Evolutionary conservation across 1,284 basidiomycete species (phyloP), one percentile per base, ranked within the genome.

Genomic region (Moniliophthora roreri): DNA sequence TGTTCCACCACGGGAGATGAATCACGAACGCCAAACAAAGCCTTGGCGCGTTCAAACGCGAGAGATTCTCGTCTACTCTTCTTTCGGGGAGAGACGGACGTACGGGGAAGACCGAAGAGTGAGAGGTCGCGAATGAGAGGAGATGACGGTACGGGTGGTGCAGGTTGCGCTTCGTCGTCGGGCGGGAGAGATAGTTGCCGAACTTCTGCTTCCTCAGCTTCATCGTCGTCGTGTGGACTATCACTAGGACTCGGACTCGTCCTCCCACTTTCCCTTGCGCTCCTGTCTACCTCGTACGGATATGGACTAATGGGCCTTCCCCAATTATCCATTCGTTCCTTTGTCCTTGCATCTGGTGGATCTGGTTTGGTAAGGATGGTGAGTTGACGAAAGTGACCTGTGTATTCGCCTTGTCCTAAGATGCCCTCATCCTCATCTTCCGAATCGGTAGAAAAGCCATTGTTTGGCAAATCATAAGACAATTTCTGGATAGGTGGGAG

Each of bases 271-370:
- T n/a, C n/a, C n/a, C n/a, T n/a, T n/a, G n/a, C n/a, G n/a, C n/a
- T n/a, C n/a, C n/a, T n/a, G 28, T 32, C 28, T 32, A 59, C 58
- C 59, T 64, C 59, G 44, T 66, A 68, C 2, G 82, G 82, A 60
- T 76, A 87, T 0, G 87, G 87, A 53, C 85, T 88, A 38, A 83
- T 77, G 1, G 85, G 86, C 10, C 81, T 73, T 0, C 87, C 86
- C 87, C 87, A 89, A 21, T 72, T 66, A 35, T 81, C 78, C 65
- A 77, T 77, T 37, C 78, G 71, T 13, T 64, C 70, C 37, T 68
- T 70, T 10, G 81, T 82, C 13, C 68, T 69, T 58, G 80, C 84
- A 53, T 78, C 83, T 1, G 85, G 83, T 0, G 87, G 85, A 58
- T 86, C 87, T n/a, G 66, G 67, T 69, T 87, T 89, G 13, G 82